phyloP scores from a whole-genome alignment of 163 green algal genomes.

The Chlorella variabilis region DNA sequence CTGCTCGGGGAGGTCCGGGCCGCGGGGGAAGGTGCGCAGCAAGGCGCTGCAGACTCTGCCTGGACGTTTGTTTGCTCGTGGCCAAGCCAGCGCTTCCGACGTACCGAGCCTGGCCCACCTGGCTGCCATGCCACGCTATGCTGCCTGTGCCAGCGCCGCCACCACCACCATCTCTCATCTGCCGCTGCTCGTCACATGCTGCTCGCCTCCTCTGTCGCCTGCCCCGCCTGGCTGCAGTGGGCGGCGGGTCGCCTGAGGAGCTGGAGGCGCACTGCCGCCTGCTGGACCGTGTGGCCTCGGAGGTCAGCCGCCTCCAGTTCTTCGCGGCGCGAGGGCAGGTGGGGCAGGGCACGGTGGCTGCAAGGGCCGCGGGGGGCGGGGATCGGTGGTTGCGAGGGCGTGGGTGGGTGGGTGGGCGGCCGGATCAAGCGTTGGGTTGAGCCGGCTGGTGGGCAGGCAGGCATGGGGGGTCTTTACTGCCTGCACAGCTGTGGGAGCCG shows the following conservation, averaged over 20 bases:
- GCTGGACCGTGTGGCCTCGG: slow-evolving; percentile 88
- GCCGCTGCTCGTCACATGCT: no score
- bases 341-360: background rate
- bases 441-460: no score
- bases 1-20: slow-evolving; percentile 81
- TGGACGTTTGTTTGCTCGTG: no score
- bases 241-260: slow-evolving; percentile 11
- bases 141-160: no score
- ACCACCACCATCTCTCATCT: background rate
- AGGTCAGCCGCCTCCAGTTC: slow-evolving; percentile 88
- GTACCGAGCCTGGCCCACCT: background rate
- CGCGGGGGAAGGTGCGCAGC: background rate
- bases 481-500: no score
- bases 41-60: no score
- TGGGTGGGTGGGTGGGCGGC: background rate
- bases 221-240: background rate
- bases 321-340: slow-evolving; percentile 59
- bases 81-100: background rate
- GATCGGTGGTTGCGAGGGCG: background rate
- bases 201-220: no score
- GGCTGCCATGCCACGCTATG: background rate
- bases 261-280: slow-evolving; percentile 73
- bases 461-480: no score
- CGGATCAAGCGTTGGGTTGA: no score
- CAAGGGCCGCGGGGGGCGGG: no score